Evolutionary conservation across 345 rosid genomes (phyloP), one percentile per base, ranked within the genome.

Genomic region (Physaria fendleri): DNA sequence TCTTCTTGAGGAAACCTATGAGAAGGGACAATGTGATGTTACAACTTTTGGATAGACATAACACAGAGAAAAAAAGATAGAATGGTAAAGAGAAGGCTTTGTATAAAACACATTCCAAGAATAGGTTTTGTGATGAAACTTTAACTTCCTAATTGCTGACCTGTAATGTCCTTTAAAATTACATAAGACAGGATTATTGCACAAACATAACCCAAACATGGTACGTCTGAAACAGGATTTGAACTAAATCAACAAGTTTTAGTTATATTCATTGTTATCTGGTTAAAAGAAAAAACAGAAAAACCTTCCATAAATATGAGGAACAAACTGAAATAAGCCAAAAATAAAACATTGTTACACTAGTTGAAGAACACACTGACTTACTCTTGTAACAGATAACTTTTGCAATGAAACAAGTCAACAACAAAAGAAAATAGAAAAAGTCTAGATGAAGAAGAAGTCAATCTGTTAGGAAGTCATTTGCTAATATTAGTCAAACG

Each of bases 1-100:
- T 86, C 90, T 86, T 88, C 74, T 74, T 28, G 62, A 70, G 48
- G 46, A 44, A 71, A 33, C 18, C 42, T 52, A 33, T 52, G 5
- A 42, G 13, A 42, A 33, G 45, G 8, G 30, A 35, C 30, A 54
- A 65, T 65, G 32, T 45, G 56, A 15, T 68, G 14, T 51, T 68
- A 44, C 62, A 45, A 28, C 67, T 41, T 24, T 51, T 59, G 47
- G 54, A 50, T 41, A 23, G 66, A 59, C 62, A 68, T 56, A 60
- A 10, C 48, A 43, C 48, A 43, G 59, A 66, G 64, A 34, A 14
- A 68, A 43, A 34, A 22, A 67, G 12, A 59, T 67, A n/a, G 59
- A 41, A 58, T 59, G 65, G 59, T 58, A 42, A 35, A 59, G 73
- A 68, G 49, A 60, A 68, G 30, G 56, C 50, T 61, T 61, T 52